Conservation (phyloP, 495 filamentous ascomycete species). For the Ramalina intermedia region DNA sequence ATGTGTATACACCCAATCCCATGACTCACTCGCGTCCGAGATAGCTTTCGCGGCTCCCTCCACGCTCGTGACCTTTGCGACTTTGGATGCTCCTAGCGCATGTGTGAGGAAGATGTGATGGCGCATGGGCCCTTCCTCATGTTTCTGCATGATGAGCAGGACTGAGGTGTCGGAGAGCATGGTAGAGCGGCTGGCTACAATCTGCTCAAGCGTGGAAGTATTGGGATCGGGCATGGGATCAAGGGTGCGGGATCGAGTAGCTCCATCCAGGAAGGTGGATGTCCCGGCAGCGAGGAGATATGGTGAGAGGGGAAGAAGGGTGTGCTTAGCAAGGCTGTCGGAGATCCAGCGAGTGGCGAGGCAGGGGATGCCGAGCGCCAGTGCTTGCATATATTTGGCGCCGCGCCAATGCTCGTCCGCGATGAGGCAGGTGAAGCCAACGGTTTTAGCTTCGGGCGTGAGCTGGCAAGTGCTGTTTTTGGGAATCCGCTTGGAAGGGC, state of each 20-base stretch:
- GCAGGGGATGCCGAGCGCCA: conserved; percentile 80
- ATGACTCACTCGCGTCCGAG: conserved; percentile 37
- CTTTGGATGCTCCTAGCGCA: conserved; percentile 54
- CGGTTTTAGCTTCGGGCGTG: conserved; percentile 30
- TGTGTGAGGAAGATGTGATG: conserved; percentile 61
- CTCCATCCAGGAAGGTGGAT: conserved; percentile 59
- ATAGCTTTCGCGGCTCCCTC: conserved; percentile 45
- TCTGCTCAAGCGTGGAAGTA: conserved; percentile 38
- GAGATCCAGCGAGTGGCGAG: conserved; percentile 67
- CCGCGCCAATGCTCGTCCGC: conserved; percentile 78
- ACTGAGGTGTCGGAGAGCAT: conserved; percentile 53
- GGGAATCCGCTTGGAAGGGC: conserved; percentile 6
- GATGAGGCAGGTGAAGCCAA: conserved; percentile 74
- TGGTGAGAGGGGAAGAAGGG: conserved; percentile 55
- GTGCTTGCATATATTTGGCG: conserved; percentile 87
- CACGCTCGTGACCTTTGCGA: conserved; percentile 49
- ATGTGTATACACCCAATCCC: conserved; percentile 75
- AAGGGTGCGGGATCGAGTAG: conserved; percentile 60
- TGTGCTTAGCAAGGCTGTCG: conserved; percentile 46
- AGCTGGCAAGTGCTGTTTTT: conserved; percentile 28
- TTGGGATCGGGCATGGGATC: conserved; percentile 36
- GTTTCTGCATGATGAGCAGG: conserved; percentile 60
- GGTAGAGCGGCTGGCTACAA: conserved; percentile 41
- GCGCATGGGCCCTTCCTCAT: conserved; percentile 40
- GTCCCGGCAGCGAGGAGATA: conserved; percentile 83